Percentiles rank a stretch among this genome's conserved stretches.
phyloP scores from a whole-genome alignment of 2,329 filamentous ascomycete species.

The Huntiella omanensis region DNA sequence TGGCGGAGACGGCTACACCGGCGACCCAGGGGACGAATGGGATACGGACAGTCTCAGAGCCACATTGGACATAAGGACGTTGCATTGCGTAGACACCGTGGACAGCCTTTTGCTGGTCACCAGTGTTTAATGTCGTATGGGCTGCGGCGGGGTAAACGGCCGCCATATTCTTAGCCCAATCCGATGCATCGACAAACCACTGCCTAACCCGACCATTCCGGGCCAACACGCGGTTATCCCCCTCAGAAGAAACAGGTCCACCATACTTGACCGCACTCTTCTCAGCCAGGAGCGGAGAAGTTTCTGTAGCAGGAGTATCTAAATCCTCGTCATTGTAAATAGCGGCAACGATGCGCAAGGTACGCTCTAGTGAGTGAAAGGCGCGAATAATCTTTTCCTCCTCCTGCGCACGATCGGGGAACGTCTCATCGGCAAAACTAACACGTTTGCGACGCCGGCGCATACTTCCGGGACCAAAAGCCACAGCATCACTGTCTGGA shows the following conservation, averaged over 20 bases:
- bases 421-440: constrained; percentile 10
- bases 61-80: constrained; percentile 9
- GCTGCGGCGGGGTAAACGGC: constrained; percentile 10
- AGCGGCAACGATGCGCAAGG: constrained; percentile 9
- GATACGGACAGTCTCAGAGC: constrained; percentile 7
- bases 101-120: constrained; percentile 5
- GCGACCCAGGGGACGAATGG: constrained; percentile 9
- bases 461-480: constrained; percentile 10
- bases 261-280: not conserved
- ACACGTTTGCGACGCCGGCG: constrained; percentile 11
- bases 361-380: constrained; percentile 6
- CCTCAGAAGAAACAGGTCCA: constrained; percentile 6
- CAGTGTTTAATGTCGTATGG: not conserved
- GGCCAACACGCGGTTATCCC: constrained; percentile 3
- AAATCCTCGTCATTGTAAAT: constrained; percentile 9
- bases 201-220: constrained; percentile 7
- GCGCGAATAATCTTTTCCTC: constrained; percentile 9
- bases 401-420: constrained; percentile 8
- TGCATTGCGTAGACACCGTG: constrained; percentile 9
- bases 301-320: not conserved
- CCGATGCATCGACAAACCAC: constrained; percentile 9
- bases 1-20: constrained; percentile 4
- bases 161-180: constrained; percentile 9
- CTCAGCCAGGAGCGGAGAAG: not conserved
- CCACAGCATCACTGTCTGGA: constrained; percentile 5